phyloP scores from a whole-genome alignment of 176 grass and related monocot genomes.

The Tillandsia fasciculata region DNA sequence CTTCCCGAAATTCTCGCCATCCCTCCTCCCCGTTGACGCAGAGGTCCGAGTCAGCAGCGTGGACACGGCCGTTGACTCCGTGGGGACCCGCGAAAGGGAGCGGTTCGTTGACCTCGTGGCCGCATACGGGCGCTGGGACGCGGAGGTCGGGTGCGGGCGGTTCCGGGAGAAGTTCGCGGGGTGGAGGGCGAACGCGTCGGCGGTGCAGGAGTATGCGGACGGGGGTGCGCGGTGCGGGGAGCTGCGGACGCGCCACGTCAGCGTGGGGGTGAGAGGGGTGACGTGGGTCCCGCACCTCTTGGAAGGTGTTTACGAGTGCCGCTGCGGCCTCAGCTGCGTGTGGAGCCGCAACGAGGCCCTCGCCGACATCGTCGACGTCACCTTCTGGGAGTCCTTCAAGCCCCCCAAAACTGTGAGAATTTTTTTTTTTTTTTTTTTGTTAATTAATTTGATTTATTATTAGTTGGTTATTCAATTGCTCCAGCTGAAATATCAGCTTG shows the following conservation, averaged over 20 bases:
- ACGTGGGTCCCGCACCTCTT: conserved; percentile 36
- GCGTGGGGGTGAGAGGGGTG: conserved; percentile 25
- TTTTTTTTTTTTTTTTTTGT: not conserved
- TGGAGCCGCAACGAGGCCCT: conserved; percentile 30
- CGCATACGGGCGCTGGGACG: conserved; percentile 36
- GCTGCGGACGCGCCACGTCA: conserved; percentile 21
- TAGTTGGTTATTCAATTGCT: too few species aligned
- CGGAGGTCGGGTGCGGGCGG: conserved; percentile 25
- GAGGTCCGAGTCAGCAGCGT: not conserved
- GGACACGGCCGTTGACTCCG: conserved; percentile 16
- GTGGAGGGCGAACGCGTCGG: conserved; percentile 27
- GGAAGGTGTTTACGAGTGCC: conserved; percentile 35
- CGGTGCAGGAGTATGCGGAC: conserved; percentile 13
- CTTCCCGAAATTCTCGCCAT: not conserved
- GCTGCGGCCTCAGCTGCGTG: conserved; percentile 33
- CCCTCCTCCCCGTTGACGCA: not conserved
- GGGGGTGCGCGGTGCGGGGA: conserved; percentile 14
- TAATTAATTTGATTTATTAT: not conserved
- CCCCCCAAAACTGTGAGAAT: conserved; percentile 29
- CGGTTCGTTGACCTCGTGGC: conserved; percentile 23
- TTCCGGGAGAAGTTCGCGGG: conserved; percentile 27
- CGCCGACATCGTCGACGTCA: conserved; percentile 26
- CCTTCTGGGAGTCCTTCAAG: conserved; percentile 27
- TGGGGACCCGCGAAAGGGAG: conserved; percentile 20
- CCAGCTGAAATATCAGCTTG: too few species aligned